Evolutionary conservation across 495 filamentous ascomycete genomes (phyloP), one percentile per base, ranked within the genome.

Genomic region (Xylaria acuta): DNA sequence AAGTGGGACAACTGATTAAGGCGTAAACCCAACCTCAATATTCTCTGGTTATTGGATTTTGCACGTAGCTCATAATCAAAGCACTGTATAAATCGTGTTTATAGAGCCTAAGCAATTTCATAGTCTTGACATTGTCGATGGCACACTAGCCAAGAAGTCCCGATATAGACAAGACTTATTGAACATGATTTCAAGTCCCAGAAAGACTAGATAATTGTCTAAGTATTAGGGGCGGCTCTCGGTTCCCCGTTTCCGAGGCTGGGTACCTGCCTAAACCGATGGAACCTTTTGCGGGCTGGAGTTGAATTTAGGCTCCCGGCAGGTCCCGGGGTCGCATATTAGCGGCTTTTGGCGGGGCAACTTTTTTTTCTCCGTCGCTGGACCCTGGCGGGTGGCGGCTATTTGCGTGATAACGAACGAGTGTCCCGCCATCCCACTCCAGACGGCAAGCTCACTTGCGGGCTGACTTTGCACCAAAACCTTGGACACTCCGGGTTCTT

Each of bases 331-430:
- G 32, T 58, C 70, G 70, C 70, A 66, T 72, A 72, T 30, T 22
- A 47, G 38, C 70, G 70, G 70, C 70, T 60, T 67, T 41, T 58
- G 47, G 63, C 70, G 70, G 70, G 62, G 36, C 40, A 53, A 16
- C 38, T 43, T 27, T 58, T 38, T 40, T 27, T 59, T 45, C 38
- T 64, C 12, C 22, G 25, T 53, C 8, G 22, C 49, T 25, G 6
- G 45, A 22, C 45, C 45, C 8, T 40, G 32, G 32, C 47, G 14
- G 45, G 47, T 67, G 64, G 47, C 47, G 45, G 47, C 25, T 64
- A 27, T 47, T 58, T 25, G 22, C 38, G 67, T 36, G 22, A 69
- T 53, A 36, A 22, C 32, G 27, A 53, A 51, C 32, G 3, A n/a
- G 11, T 53, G 41, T 38, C 32, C 65, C 47, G 47, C 47, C 65